A percentile compares a stretch with the other conserved stretches of the same genome.
Evolutionary conservation across 1,139 yeast species (phyloP).

Genomic region (Kodamaea sp.): DNA sequence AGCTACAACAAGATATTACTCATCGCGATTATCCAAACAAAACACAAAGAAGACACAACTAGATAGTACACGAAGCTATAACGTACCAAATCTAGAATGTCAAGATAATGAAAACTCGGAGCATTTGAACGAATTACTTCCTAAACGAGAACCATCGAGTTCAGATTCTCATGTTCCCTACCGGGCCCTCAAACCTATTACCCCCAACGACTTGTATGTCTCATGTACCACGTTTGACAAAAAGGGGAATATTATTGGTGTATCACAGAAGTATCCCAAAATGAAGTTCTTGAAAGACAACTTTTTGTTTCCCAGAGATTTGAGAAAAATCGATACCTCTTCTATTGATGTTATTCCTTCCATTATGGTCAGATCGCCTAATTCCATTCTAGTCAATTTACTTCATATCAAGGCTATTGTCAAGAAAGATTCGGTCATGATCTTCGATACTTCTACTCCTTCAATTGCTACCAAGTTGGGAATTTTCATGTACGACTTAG

Average conservation of each 20-base stretch:
- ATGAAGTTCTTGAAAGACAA: conserved; percentile 73
- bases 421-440: conserved; percentile 74
- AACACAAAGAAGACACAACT: no score
- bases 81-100: no score
- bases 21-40: no score
- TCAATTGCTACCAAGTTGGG: conserved; percentile 63
- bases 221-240: conserved; percentile 75
- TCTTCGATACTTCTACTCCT: conserved; percentile 73
- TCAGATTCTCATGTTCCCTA: no score
- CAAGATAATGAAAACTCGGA: no score
- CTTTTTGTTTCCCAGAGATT: conserved; percentile 77
- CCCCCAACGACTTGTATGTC: conserved; percentile 58
- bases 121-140: no score
- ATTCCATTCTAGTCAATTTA: conserved; percentile 76
- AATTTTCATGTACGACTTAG: conserved; percentile 82
- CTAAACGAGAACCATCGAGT: no score
- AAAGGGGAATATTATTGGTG: conserved; percentile 70
- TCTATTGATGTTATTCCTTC: conserved; percentile 88
- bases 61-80: no score
- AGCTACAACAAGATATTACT: no score
- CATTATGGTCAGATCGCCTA: conserved; percentile 69
- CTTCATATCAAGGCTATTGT: conserved; percentile 86
- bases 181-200: conserved; percentile 47
- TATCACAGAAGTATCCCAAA: conserved; percentile 76
- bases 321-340: conserved; percentile 86